A percentile compares a stretch with the other conserved stretches of the same genome.
phyloP scores from a whole-genome alignment of 106 monocot genomes.

The Chionographis japonica region DNA sequence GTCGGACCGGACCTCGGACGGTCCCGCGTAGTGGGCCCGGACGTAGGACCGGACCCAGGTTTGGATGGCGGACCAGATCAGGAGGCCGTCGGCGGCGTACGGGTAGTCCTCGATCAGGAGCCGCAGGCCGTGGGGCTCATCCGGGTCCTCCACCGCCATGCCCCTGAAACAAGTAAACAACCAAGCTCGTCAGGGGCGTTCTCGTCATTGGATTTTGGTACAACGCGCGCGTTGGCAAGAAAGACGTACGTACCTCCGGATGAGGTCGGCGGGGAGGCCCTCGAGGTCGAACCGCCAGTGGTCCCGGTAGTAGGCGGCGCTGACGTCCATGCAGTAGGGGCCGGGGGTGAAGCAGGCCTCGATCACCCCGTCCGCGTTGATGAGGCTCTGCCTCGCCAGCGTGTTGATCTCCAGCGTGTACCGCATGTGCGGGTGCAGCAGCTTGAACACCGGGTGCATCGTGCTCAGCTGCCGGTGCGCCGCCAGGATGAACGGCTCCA shows the following conservation, averaged over 20 bases:
- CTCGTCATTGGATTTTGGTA: too few species aligned
- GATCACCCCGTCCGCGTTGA: constrained; percentile 83
- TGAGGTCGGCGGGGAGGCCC: constrained; percentile 75
- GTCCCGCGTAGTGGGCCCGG: constrained; percentile 40
- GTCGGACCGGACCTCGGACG: constrained; percentile 39
- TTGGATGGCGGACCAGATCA: constrained; percentile 72
- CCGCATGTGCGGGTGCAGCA: constrained; percentile 77
- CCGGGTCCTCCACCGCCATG: constrained; percentile 66
- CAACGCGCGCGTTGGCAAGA: too few species aligned
- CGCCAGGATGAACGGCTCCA: constrained; percentile 85
- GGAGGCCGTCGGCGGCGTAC: constrained; percentile 76
- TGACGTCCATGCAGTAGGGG: constrained; percentile 59
- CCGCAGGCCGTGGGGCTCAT: constrained; percentile 55
- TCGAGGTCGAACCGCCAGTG: constrained; percentile 77
- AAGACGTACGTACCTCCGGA: constrained; percentile 35
- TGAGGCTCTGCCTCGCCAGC: constrained; percentile 70
- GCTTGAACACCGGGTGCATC: constrained; percentile 86
- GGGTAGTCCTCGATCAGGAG: constrained; percentile 78
- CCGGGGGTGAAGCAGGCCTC: constrained; percentile 82
- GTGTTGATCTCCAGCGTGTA: constrained; percentile 95
- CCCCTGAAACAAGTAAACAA: constrained; percentile 33
- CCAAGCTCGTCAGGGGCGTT: too few species aligned
- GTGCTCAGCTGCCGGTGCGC: constrained; percentile 75
- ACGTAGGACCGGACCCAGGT: constrained; percentile 54
- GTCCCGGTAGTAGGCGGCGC: constrained; percentile 45